Conservation (phyloP, 495 filamentous ascomycete genomes). For the Podospora appendiculata region DNA sequence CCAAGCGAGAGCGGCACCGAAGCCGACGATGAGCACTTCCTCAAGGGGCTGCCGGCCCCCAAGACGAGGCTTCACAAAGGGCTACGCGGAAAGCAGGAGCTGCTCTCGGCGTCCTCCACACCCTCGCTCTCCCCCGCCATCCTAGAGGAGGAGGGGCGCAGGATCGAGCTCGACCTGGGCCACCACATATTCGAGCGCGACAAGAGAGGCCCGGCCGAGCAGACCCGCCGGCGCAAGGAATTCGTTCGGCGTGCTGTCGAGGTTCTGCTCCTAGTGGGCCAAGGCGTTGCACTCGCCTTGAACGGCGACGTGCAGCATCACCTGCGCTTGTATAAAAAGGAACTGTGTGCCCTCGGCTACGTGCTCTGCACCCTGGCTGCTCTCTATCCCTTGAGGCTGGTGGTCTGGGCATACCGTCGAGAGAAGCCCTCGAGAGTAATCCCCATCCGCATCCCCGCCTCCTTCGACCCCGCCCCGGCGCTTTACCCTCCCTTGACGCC, state of each 20-base stretch:
- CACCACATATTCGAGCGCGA: slow-evolving; percentile 16
- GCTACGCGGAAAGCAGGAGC: slow-evolving; percentile 46
- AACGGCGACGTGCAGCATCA: slow-evolving; percentile 25
- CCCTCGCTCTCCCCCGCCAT: slow-evolving; percentile 53
- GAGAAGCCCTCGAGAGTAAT: slow-evolving; percentile 26
- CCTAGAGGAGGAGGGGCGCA: slow-evolving; percentile 45
- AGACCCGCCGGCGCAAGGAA: slow-evolving; percentile 34
- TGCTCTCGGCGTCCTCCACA: slow-evolving; percentile 41
- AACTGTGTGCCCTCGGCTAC: slow-evolving; percentile 18
- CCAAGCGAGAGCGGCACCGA: slow-evolving; percentile 86
- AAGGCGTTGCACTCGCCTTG: slow-evolving; percentile 28
- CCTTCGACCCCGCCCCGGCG: slow-evolving; percentile 86
- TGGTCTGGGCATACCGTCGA: slow-evolving; percentile 32
- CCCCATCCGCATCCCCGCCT: slow-evolving; percentile 50
- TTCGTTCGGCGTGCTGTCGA: slow-evolving; percentile 36
- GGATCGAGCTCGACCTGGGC: slow-evolving; percentile 6
- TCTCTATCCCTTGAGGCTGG: slow-evolving; percentile 40
- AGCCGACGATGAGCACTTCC: slow-evolving; percentile 77
- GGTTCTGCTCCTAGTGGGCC: slow-evolving; percentile 32
- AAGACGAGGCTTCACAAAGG: slow-evolving; percentile 66
- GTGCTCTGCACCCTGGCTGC: slow-evolving; percentile 18
- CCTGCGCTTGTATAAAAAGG: slow-evolving; percentile 23
- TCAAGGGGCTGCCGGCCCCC: slow-evolving; percentile 76
- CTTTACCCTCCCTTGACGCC: slow-evolving; percentile 78
- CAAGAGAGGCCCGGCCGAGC: slow-evolving; percentile 23